A percentile compares a stretch with the other conserved stretches of the same genome.
phyloP scores from a whole-genome alignment of 768 basidiomycete species.

The Amanita polypyramis region DNA sequence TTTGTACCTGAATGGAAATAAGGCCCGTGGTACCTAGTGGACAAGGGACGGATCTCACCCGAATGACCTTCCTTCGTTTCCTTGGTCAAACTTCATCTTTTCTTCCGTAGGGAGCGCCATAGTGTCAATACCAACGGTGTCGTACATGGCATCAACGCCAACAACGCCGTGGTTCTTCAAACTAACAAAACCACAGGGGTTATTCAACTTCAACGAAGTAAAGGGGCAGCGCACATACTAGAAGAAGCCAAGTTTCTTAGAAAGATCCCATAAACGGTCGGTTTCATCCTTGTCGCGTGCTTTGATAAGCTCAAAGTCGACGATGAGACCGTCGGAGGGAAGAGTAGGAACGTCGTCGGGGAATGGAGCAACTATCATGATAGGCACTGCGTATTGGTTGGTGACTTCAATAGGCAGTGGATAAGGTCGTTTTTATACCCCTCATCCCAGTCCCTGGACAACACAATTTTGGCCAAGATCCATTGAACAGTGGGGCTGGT shows the following conservation, averaged over 20 bases:
- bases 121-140: conserved; percentile 41
- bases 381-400: too few species aligned
- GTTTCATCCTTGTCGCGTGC: conserved; percentile 32
- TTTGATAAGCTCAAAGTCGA: conserved; percentile 42
- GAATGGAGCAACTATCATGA: conserved; percentile 28
- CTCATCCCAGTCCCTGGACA: too few species aligned
- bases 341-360: conserved; percentile 42
- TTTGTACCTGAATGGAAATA: conserved; percentile 36
- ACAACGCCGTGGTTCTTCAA: conserved; percentile 48
- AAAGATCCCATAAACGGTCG: conserved; percentile 44
- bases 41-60: conserved; percentile 20
- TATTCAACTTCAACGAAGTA: neutral
- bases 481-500: too few species aligned
- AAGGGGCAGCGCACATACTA: conserved; percentile 34
- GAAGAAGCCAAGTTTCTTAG: conserved; percentile 54
- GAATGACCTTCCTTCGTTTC: conserved; percentile 30
- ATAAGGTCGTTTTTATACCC: too few species aligned
- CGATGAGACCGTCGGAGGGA: conserved; percentile 45
- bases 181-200: conserved; percentile 17
- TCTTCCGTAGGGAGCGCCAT: conserved; percentile 45
- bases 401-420: too few species aligned
- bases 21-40: conserved; percentile 9
- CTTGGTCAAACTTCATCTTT: conserved; percentile 49
- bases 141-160: conserved; percentile 39
- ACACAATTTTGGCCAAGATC: too few species aligned